A percentile compares a stretch with the other conserved stretches of the same genome.
Conservation (phyloP, 345 rosid genomes). For the Microthlaspi erraticum region DNA sequence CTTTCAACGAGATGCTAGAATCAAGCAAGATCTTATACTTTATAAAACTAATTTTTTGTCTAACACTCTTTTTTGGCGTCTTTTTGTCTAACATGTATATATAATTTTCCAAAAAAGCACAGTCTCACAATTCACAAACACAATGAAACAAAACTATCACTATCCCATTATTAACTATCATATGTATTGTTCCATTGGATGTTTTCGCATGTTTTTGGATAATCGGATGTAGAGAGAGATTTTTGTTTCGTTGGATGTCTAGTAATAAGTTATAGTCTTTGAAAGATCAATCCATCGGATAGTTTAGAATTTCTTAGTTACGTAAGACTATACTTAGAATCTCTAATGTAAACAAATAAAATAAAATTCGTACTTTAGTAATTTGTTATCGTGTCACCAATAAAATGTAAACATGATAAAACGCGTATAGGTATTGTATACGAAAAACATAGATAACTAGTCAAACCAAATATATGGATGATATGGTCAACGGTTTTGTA, state of each 20-base stretch:
- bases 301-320: not conserved
- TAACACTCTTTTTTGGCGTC: not conserved
- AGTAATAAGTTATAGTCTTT: not conserved
- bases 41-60: too few species aligned
- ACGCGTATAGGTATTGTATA: too few species aligned
- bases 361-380: not conserved
- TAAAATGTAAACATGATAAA: not conserved
- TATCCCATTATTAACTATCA: too few species aligned
- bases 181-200: not conserved
- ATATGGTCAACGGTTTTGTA: not conserved
- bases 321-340: not conserved
- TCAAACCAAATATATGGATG: slow-evolving; percentile 19
- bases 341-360: not conserved
- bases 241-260: not conserved
- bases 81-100: not conserved
- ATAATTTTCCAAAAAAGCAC: too few species aligned
- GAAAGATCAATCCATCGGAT: not conserved
- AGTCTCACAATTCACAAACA: too few species aligned
- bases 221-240: too few species aligned
- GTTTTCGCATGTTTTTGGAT: not conserved
- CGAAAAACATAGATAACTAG: not conserved
- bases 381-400: not conserved
- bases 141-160: too few species aligned
- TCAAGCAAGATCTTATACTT: too few species aligned
- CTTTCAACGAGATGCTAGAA: not conserved